Percentiles rank a stretch among this genome's conserved stretches.
Conservation (phyloP, 2,329 filamentous ascomycete species). For the Lachnellula willkommii region DNA sequence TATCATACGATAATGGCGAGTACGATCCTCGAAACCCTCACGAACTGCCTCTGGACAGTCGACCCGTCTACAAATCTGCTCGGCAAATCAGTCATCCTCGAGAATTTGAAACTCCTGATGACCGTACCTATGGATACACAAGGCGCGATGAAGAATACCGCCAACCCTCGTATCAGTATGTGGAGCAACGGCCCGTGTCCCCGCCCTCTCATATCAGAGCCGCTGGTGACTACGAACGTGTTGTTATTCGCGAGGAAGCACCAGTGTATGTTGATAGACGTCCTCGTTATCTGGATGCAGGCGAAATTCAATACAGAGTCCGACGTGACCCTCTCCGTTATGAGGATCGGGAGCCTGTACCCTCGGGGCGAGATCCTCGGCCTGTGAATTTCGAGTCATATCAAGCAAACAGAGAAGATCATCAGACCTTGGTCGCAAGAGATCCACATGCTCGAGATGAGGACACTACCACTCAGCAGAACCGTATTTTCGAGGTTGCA, state of each 20-base stretch:
- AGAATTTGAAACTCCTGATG: neutral
- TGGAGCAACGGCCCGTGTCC: constrained; percentile 12
- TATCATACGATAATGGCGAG: constrained; percentile 17
- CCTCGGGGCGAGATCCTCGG: constrained; percentile 10
- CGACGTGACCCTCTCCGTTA: constrained; percentile 18
- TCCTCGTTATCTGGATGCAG: constrained; percentile 17
- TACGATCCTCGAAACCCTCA: constrained; percentile 25
- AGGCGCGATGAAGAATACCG: constrained; percentile 10
- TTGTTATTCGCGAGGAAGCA: constrained; percentile 16
- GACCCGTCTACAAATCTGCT: constrained; percentile 3
- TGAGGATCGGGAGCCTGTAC: constrained; percentile 11
- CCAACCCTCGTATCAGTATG: constrained; percentile 10
- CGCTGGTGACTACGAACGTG: constrained; percentile 14
- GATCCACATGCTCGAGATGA: constrained; percentile 8
- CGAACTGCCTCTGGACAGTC: constrained; percentile 14
- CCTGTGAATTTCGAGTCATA: constrained; percentile 15
- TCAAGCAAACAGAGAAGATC: constrained; percentile 13
- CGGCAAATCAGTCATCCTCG: neutral
- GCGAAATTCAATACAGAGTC: constrained; percentile 16
- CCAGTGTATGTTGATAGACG: constrained; percentile 15
- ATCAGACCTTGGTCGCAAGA: neutral
- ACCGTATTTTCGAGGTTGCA: constrained; percentile 24
- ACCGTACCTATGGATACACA: constrained; percentile 6
- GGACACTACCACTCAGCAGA: constrained; percentile 19
- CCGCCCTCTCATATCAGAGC: constrained; percentile 7